A percentile compares a stretch with the other conserved stretches of the same genome.
These are phyloP conservation scores for Psidium guajava DNA, from an alignment of 345 rosid genomes.

Conservation along the genomic window DNA sequence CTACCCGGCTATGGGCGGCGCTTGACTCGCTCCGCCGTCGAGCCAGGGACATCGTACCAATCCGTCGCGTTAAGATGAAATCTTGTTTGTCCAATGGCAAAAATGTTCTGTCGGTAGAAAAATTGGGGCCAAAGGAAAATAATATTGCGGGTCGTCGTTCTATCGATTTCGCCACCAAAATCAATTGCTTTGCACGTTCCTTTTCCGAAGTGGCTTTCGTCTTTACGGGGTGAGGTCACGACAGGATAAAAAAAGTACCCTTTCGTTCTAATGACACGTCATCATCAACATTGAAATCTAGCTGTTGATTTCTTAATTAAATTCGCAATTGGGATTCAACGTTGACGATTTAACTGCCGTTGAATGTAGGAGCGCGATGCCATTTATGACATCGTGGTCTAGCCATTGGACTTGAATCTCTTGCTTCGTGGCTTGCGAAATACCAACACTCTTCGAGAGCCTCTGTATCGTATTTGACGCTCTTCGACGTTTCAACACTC, in stretches of 20 bases:
- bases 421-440: neutral
- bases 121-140: neutral
- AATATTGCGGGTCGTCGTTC: neutral
- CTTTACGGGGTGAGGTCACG: neutral
- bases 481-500: no score
- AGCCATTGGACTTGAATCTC: accelerated
- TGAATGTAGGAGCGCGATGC: neutral
- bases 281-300: neutral
- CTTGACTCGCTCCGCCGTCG: neutral
- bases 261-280: neutral
- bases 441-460: no score
- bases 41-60: neutral
- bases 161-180: neutral
- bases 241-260: accelerated
- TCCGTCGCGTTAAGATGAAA: neutral
- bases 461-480: no score
- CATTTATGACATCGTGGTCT: accelerated
- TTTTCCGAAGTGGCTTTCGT: neutral
- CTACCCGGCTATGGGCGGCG: neutral
- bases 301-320: accelerated
- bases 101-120: neutral
- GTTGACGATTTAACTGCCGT: accelerated
- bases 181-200: neutral
- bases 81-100: neutral
- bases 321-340: neutral